Percentiles rank a stretch among this genome's conserved stretches.
These are phyloP conservation scores for Pseudozyma pruni DNA, from an alignment of 1,284 basidiomycete genomes.

Conservation along the genomic window DNA sequence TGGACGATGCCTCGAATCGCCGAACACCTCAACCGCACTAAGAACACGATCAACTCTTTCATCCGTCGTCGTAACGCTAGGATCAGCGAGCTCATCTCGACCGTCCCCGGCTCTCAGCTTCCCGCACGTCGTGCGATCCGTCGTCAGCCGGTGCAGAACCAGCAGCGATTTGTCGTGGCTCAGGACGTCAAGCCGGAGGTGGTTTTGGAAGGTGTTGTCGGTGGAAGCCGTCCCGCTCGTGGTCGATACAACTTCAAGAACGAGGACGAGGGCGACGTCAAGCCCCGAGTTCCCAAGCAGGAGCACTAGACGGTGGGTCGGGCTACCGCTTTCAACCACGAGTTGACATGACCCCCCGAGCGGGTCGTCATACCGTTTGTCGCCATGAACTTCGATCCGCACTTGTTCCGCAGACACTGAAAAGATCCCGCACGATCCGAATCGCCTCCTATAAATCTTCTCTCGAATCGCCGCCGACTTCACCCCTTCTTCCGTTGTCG, in stretches of 20 bases:
- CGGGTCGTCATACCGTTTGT: no score
- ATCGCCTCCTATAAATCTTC: not conserved
- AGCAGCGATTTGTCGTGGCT: no score
- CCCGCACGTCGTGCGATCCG: not conserved
- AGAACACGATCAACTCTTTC: conserved; percentile 9
- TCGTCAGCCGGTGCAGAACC: conserved; percentile 1
- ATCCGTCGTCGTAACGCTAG: not conserved
- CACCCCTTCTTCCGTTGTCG: no score
- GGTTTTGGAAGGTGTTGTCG: no score
- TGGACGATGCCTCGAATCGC: conserved; percentile 6
- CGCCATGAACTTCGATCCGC: not conserved
- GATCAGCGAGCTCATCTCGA: not conserved
- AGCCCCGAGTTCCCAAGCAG: conserved; percentile 3
- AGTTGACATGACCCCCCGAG: no score
- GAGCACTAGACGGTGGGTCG: conserved; percentile 1
- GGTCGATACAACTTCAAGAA: not conserved
- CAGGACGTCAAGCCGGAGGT: no score
- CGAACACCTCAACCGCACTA: not conserved
- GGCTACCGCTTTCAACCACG: no score
- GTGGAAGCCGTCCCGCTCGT: not conserved
- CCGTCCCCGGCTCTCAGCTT: not conserved
- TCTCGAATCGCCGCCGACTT: no score
- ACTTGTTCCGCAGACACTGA: not conserved
- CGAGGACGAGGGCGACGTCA: conserved; percentile 6
- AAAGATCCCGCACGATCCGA: not conserved